Evolutionary conservation across 2,329 filamentous ascomycete species (phyloP).

Genomic region (Dothiorella sarmentorum): DNA sequence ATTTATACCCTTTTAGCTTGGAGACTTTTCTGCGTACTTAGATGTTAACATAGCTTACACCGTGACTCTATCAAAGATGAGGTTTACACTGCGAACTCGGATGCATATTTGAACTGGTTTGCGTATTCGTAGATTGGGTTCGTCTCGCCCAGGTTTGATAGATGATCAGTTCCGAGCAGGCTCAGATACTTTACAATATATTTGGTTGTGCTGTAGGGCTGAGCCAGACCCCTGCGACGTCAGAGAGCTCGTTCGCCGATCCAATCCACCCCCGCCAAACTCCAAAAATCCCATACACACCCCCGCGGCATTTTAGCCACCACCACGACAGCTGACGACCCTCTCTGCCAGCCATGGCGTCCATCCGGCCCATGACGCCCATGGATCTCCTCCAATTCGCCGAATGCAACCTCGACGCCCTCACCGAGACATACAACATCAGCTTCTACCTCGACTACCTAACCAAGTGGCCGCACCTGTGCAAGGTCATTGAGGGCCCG

Average conservation of each 20-base stretch:
- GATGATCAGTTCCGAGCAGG: background rate
- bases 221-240: slow-evolving; percentile 3
- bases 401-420: slow-evolving; percentile 88
- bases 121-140: too few species aligned
- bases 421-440: slow-evolving; percentile 97
- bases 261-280: slow-evolving; percentile 6
- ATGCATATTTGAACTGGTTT: too few species aligned
- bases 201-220: background rate
- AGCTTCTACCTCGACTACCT: slow-evolving; percentile 95
- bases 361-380: slow-evolving; percentile 58
- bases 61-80: background rate
- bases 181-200: background rate
- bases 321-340: background rate
- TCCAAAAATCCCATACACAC: slow-evolving; percentile 17
- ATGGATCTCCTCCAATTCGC: slow-evolving; percentile 86
- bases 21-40: background rate
- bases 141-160: too few species aligned
- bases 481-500: slow-evolving; percentile 84
- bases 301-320: slow-evolving; percentile 1
- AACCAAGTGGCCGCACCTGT: slow-evolving; percentile 91
- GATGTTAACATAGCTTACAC: background rate
- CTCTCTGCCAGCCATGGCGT: slow-evolving; percentile 1
- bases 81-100: background rate
- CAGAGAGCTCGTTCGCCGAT: background rate
- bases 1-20: background rate